These are phyloP conservation scores for Clarireedia sp. DNA, from an alignment of 2,329 filamentous ascomycete species.

Conservation along the genomic window DNA sequence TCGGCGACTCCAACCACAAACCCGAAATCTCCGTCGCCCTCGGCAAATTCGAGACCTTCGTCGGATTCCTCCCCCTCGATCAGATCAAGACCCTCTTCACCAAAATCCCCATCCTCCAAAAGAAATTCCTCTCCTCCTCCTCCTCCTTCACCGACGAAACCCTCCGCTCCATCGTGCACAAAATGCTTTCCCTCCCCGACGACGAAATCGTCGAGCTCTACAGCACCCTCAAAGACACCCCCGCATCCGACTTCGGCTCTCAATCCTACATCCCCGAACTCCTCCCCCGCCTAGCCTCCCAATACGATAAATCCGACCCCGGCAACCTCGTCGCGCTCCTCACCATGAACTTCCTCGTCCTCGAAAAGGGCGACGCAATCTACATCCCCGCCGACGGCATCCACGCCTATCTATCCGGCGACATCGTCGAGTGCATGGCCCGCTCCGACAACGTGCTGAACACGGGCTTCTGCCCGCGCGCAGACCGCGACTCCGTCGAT, in stretches of 20 bases:
- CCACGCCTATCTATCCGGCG: slow-evolving; percentile 83
- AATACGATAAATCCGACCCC: slow-evolving; percentile 57
- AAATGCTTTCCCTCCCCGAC: slow-evolving; percentile 38
- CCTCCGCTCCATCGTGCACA: slow-evolving; percentile 44
- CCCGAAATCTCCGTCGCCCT: slow-evolving; percentile 71
- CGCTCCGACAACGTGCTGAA: slow-evolving; percentile 88
- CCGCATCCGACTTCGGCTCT: slow-evolving; percentile 39
- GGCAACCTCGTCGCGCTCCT: slow-evolving; percentile 62
- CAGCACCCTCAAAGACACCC: slow-evolving; percentile 40
- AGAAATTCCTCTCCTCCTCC: slow-evolving; percentile 13
- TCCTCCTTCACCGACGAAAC: slow-evolving; percentile 43
- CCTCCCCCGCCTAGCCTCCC: slow-evolving; percentile 53
- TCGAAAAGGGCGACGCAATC: slow-evolving; percentile 72
- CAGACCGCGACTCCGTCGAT: slow-evolving; percentile 56
- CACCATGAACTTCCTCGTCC: slow-evolving; percentile 65
- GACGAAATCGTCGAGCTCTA: slow-evolving; percentile 37
- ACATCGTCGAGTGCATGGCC: slow-evolving; percentile 98
- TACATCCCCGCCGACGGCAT: slow-evolving; percentile 94
- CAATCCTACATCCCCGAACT: slow-evolving; percentile 56
- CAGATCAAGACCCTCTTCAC: slow-evolving; percentile 51
- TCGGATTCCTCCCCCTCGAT: slow-evolving; percentile 60
- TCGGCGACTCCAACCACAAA: slow-evolving; percentile 65
- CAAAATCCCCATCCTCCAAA: slow-evolving; percentile 13
- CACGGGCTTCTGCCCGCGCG: slow-evolving; percentile 62
- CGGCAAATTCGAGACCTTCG: slow-evolving; percentile 66